Evolutionary conservation across 306 rosid genomes (phyloP), one percentile per base, ranked within the genome.

Genomic region (Acmispon strigosus): DNA sequence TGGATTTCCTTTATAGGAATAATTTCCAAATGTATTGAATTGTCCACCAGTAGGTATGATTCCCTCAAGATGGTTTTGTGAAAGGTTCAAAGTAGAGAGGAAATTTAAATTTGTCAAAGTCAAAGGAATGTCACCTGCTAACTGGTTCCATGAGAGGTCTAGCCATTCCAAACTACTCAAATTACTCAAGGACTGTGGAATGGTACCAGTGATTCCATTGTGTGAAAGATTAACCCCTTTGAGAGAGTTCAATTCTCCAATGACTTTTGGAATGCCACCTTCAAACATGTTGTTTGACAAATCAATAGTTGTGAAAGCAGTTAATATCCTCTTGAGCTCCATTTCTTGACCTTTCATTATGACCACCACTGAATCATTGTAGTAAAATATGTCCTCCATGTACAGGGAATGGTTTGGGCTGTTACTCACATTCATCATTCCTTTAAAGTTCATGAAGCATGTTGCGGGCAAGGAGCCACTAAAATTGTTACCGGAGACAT

Each of bases 81-180:
- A 65, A 48, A 65, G 57, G 37, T 83, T 83, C 8, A 5, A 41
- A 36, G 36, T 0, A 1, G 34, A 15, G 0, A 84, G 73, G 10
- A n/a, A 80, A 6, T 51, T 72, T 20, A 85, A 18, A 55, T 8
- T 53, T 8, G 37, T 15, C 62, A 82, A 37, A 62, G 68, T 7
- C 44, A 3, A 0, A 0, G 87, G 89, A 73, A 80, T 70, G 10
- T 66, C 34, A 0, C 85, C 85, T 0, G 0, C 7, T 2, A 80
- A 36, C 3, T 50, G 19, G 44, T 82, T 85, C 53, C 59, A 52
- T 11, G 85, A 82, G 16, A 85, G 70, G 24, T 77, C 90, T 9
- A 82, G 58, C 77, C 75, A 67, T 47, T 86, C 78, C 2, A 83
- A 37, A 24, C 11, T 57, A 5, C 1, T 47, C 76, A 86, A 68